Evolutionary conservation across 1,284 basidiomycete species (phyloP).

Genomic region (Pseudozyma tsukubaensis): DNA sequence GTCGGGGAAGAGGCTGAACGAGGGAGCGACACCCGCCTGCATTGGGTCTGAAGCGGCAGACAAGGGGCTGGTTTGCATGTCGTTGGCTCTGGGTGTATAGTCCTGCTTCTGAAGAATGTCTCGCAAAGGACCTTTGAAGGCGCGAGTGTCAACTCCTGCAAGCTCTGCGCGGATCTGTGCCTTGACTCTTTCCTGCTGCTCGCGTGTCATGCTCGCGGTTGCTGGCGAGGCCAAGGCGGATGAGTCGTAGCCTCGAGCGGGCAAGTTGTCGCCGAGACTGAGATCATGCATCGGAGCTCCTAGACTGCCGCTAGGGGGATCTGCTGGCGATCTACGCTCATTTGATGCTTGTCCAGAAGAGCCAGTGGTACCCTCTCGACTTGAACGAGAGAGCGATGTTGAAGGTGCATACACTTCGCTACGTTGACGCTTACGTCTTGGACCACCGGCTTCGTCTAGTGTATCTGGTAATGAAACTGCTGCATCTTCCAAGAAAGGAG

Average conservation of each 20-base stretch:
- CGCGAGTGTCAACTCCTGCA: constrained; percentile 54
- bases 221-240: constrained; percentile 28
- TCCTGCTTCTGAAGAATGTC: constrained; percentile 52
- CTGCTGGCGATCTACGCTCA: constrained; percentile 22
- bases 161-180: constrained; percentile 54
- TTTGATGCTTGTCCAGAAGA: constrained; percentile 23
- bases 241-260: constrained; percentile 16
- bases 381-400: constrained; percentile 21
- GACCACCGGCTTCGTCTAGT: constrained; percentile 26
- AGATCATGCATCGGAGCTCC: constrained; percentile 51
- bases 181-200: constrained; percentile 47
- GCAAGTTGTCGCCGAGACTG: constrained; percentile 42
- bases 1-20: constrained; percentile 46
- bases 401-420: constrained; percentile 36
- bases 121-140: constrained; percentile 56
- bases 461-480: constrained; percentile 22
- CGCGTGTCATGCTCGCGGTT: constrained; percentile 23
- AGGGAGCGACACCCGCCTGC: constrained; percentile 44
- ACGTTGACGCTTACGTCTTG: constrained; percentile 48
- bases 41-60: constrained; percentile 39
- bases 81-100: constrained; percentile 30
- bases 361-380: constrained; percentile 20
- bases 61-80: constrained; percentile 41
- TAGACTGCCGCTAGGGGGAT: constrained; percentile 46
- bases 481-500: constrained; percentile 44